Percentiles rank a stretch among this genome's conserved stretches.
phyloP scores from a whole-genome alignment of 176 grass and related monocot species.

The Eleusine coracana region DNA sequence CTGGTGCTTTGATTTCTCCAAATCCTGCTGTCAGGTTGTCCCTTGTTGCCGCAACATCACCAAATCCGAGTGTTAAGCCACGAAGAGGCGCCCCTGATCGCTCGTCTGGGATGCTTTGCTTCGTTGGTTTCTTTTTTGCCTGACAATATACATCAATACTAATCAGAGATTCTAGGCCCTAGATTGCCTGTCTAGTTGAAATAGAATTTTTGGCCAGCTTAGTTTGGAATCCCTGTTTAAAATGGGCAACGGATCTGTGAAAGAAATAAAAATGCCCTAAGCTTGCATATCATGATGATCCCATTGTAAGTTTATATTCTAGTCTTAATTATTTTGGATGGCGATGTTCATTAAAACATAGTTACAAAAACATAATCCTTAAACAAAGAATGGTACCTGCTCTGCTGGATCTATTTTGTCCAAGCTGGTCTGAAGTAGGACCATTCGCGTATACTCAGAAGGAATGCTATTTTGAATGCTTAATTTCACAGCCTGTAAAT shows the following conservation, averaged over 20 bases:
- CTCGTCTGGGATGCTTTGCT: conserved; percentile 32
- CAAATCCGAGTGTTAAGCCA: conserved; percentile 66
- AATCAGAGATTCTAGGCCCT: neutral
- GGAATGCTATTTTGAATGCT: conserved; percentile 83
- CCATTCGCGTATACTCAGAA: conserved; percentile 78
- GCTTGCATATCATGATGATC: neutral
- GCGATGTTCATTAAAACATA: neutral
- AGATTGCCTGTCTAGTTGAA: neutral
- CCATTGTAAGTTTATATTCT: neutral
- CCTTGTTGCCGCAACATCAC: conserved; percentile 62
- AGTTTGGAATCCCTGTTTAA: neutral
- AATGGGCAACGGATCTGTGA: neutral
- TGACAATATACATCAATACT: conserved; percentile 17
- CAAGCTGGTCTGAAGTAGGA: conserved; percentile 59
- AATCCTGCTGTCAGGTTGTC: conserved; percentile 64
- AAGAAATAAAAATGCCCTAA: neutral
- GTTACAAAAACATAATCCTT: conserved; percentile 5
- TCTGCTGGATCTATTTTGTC: conserved; percentile 67
- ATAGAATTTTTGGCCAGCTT: neutral
- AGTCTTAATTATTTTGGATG: neutral
- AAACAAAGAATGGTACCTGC: conserved; percentile 33
- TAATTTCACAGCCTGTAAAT: conserved; percentile 67
- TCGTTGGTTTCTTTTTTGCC: conserved; percentile 49
- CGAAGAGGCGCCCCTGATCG: conserved; percentile 41
- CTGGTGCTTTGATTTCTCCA: conserved; percentile 51